Conservation (phyloP, 768 basidiomycete species). For the Lyophyllum semitale region DNA sequence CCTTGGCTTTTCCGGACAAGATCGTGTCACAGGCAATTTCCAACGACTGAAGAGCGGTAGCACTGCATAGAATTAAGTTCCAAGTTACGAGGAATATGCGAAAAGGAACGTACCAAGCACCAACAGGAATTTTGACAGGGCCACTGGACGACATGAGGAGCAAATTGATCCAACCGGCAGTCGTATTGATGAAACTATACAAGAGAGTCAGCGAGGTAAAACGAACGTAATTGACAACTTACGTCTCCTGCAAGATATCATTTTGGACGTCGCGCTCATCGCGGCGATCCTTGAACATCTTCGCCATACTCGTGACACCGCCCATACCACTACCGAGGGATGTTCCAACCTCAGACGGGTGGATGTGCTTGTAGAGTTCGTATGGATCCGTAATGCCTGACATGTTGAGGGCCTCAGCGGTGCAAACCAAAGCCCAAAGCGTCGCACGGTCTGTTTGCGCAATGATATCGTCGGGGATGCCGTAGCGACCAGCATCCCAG, state of each 20-base stretch:
- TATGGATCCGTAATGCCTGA: slow-evolving; percentile 98
- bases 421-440: slow-evolving; percentile 93
- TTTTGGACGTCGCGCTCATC: slow-evolving; percentile 99
- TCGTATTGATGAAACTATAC: slow-evolving; percentile 94
- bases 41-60: slow-evolving; percentile 95
- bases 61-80: slow-evolving; percentile 44
- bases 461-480: slow-evolving; percentile 95
- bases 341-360: slow-evolving; percentile 95
- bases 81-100: slow-evolving; percentile 6
- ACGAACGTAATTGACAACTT: slow-evolving; percentile 32
- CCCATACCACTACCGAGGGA: slow-evolving; percentile 98
- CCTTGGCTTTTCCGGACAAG: slow-evolving; percentile 93
- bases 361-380: slow-evolving; percentile 94
- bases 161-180: slow-evolving; percentile 97
- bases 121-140: slow-evolving; percentile 98
- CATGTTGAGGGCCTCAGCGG: slow-evolving; percentile 94
- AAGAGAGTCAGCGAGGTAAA: neutral
- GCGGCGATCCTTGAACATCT: slow-evolving; percentile 99
- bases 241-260: slow-evolving; percentile 98
- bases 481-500: slow-evolving; percentile 95
- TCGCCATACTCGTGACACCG: slow-evolving; percentile 83
- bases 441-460: slow-evolving; percentile 91
- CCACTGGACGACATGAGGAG: slow-evolving; percentile 94
- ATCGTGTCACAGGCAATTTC: slow-evolving; percentile 98
- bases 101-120: slow-evolving; percentile 75